Base-by-base conservation (phyloP, 148 eudicot species). In the Vaccinium corymbosum region DNA sequence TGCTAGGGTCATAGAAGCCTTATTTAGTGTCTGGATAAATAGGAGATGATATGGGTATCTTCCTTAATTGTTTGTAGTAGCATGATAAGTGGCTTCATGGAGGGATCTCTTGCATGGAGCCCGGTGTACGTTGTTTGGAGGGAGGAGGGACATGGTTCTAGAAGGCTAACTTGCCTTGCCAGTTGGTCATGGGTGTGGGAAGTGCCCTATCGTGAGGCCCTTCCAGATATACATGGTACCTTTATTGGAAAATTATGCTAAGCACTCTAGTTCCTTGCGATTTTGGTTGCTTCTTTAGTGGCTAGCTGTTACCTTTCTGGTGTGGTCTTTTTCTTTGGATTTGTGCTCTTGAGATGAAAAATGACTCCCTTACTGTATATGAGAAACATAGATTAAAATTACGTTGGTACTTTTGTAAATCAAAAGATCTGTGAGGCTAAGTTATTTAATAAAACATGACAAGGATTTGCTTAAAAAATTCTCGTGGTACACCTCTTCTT, bases 181-280 rank as follows among this genome's bases (percentile, higher is more conserved):
- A 4, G 72, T 66, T 66, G 16, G 72, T 27, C 72, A 11, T 25
- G 72, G 32, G 72, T 7, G 15, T 66, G 72, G 72, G 32, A 66
- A 66, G 15, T 66, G 72, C 72, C 35, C 3, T 12, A 4, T 66
- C 6, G 7, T 13, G 35, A 25, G 16, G 72, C 27, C 38, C 16
- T 25, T 66, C 35, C 29, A 15, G 35, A 66, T 25, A 25, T 15
- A 35, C 35, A 25, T 25, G 35, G 76, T 71, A 15, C 29, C 35
- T 71, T 1, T 71, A 29, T 70, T 70, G 42, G 74, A 70, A 29
- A 14, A 25, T 11, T 29, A 12, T 29, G 50, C 76, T 0, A 32
- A 73, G 76, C 50, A n/a, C 76, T 73, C 20, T 72, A 35, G 48
- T 72, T 72, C n/a, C 76, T 35, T 72, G 50, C 7, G 12, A 72